Evolutionary conservation across 345 rosid species (phyloP).

Genomic region (Eucalyptus curtisii): DNA sequence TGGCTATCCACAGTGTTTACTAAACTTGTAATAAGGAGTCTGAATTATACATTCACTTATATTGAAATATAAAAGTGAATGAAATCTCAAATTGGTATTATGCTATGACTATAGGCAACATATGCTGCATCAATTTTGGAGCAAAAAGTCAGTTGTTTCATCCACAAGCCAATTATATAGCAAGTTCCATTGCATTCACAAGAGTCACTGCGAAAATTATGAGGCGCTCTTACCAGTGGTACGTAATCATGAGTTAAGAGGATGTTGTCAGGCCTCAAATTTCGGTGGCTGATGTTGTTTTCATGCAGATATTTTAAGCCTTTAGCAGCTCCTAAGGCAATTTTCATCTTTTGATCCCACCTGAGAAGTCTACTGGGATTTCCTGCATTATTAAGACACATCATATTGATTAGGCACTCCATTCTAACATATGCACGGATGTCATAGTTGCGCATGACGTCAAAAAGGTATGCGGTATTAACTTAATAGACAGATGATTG

Average conservation of each 20-base stretch:
- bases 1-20: too few relatives aligned
- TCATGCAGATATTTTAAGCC: slow-evolving; percentile 44
- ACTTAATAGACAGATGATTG: slow-evolving; percentile 24
- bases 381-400: slow-evolving; percentile 20
- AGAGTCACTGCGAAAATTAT: neutral
- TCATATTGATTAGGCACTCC: neutral
- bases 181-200: neutral
- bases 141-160: neutral
- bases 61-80: neutral
- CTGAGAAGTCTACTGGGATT: slow-evolving; percentile 19
- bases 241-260: slow-evolving; percentile 47
- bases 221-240: slow-evolving; percentile 21
- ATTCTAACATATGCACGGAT: neutral
- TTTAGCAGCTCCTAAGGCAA: slow-evolving; percentile 38
- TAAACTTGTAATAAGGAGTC: neutral
- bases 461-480: neutral
- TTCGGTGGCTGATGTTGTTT: slow-evolving; percentile 40
- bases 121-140: neutral
- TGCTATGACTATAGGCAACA: neutral
- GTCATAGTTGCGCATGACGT: neutral
- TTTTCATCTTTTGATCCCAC: slow-evolving; percentile 49
- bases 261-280: slow-evolving; percentile 53
- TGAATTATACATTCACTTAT: neutral
- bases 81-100: neutral
- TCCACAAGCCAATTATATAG: neutral